phyloP scores from a whole-genome alignment of 331 rosid genomes.

The Malus hybrid region DNA sequence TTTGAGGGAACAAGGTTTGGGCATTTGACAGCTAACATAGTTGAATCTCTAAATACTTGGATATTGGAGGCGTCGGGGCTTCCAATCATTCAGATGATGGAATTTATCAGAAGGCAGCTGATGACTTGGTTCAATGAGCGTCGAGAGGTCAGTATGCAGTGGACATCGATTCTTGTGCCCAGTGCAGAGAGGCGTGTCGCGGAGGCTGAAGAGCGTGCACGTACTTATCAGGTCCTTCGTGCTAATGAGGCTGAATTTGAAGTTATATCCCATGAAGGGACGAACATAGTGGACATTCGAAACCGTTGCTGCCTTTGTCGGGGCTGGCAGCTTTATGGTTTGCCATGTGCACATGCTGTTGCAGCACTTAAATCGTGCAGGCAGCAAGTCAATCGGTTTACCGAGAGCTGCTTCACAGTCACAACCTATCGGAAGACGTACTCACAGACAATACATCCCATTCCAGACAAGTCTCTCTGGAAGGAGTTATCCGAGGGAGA shows the following conservation, averaged over 20 bases:
- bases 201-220: slow-evolving; percentile 78
- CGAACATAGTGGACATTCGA: slow-evolving; percentile 72
- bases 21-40: slow-evolving; percentile 73
- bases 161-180: slow-evolving; percentile 90
- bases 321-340: slow-evolving; percentile 88
- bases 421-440: slow-evolving; percentile 80
- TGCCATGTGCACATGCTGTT: slow-evolving; percentile 92
- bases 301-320: slow-evolving; percentile 81
- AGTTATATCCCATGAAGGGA: slow-evolving; percentile 81
- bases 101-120: slow-evolving; percentile 85
- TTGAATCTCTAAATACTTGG: slow-evolving; percentile 70
- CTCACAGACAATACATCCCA: slow-evolving; percentile 86
- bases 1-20: slow-evolving; percentile 86
- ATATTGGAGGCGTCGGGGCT: slow-evolving; percentile 83
- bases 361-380: slow-evolving; percentile 87
- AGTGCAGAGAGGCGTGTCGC: slow-evolving; percentile 72
- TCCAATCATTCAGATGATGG: slow-evolving; percentile 93
- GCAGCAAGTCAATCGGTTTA: slow-evolving; percentile 84
- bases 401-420: slow-evolving; percentile 82
- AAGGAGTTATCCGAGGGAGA: slow-evolving; percentile 59
- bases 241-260: slow-evolving; percentile 92
- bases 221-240: slow-evolving; percentile 82
- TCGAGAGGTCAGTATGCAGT: slow-evolving; percentile 87
- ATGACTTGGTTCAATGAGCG: slow-evolving; percentile 95
- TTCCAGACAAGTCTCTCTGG: slow-evolving; percentile 85